Percentiles rank a stretch among this genome's conserved stretches.
Conservation (phyloP, 23 red algal genomes). For the Chondrus crispus region DNA sequence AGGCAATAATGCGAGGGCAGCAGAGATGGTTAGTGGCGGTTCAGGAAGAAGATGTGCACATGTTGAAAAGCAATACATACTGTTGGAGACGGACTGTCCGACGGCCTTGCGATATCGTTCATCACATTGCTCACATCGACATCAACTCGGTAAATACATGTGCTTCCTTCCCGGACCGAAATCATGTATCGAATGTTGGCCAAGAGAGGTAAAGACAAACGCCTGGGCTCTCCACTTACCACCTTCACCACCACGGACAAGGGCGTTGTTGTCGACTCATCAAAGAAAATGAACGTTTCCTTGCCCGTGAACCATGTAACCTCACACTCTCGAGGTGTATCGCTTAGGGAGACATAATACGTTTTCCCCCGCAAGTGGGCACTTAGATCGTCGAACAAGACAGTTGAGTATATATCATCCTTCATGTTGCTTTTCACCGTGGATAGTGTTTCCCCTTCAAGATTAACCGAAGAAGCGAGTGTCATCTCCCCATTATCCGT, state of each 20-base stretch:
- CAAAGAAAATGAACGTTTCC: conserved; percentile 56
- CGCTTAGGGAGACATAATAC: conserved; percentile 20
- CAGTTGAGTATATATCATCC: conserved; percentile 5
- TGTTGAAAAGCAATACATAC: background rate
- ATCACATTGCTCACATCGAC: conserved; percentile 33
- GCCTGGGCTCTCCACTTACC: background rate
- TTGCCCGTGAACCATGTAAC: conserved; percentile 24
- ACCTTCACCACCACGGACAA: conserved; percentile 39
- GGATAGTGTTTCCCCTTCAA: background rate
- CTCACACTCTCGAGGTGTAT: conserved; percentile 21
- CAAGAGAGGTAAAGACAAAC: conserved; percentile 23
- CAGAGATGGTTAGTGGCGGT: background rate
- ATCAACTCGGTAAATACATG: conserved; percentile 56
- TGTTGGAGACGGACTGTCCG: conserved; percentile 32
- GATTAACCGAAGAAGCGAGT: background rate
- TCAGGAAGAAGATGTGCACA: background rate
- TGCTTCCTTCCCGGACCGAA: conserved; percentile 30
- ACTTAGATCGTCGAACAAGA: conserved; percentile 21
- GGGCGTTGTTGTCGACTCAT: conserved; percentile 23
- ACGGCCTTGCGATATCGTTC: conserved; percentile 33
- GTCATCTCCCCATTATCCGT: conserved; percentile 16
- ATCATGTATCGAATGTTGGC: conserved; percentile 68
- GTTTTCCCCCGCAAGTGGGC: background rate
- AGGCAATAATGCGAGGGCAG: background rate
- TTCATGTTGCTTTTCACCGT: background rate